Base-by-base conservation (phyloP, 345 rosid genomes). In the Aethionema arabicum region DNA sequence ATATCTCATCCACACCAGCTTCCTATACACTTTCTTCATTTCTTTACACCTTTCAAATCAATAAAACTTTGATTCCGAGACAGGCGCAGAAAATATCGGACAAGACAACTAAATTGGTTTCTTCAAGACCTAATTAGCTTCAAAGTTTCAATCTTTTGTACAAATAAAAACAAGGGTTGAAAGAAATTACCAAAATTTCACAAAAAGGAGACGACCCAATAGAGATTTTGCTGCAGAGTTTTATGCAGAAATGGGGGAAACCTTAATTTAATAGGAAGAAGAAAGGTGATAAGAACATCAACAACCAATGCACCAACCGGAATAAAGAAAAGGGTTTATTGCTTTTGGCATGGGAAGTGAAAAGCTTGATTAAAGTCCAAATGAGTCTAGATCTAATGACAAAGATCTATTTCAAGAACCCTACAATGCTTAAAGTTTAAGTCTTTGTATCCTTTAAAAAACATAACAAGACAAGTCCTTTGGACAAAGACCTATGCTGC, bases 21-120 rank as follows among this genome's bases (percentile, higher is more conserved):
- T 74, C 76, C 82, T 79, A 61, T 72, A 79, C 9, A 79, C 53
- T 61, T 82, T 82, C 76, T 61, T 75, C 86, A 79, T 82, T 56
- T 54, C 69, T 64, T 4, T 3, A 13, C 50, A 7, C 27, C 27
- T 21, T 21, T 21, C 27, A 21, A 21, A 21, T 21, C 27, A 21
- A 21, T 21, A 21, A 21, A 21, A 21, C 27, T 21, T 21, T 21
- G 27, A 21, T 21, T 21, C 27, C 27, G 27, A 21, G 27, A 21
- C 27, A 21, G 27, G 27, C 2, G 27, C 27, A 21, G 27, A 21
- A 21, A 21, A 21, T 21, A 1, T 68, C 46, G 52, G 65, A 57
- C 51, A 66, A 2, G 27, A 46, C 27, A 47, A 10, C 45, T 36
- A 59, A 51, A 35, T 7, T 51, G 27, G 21, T 49, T 32, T 44